Conservation (phyloP, 1,284 basidiomycete species). For the Abortiporus biennis region DNA sequence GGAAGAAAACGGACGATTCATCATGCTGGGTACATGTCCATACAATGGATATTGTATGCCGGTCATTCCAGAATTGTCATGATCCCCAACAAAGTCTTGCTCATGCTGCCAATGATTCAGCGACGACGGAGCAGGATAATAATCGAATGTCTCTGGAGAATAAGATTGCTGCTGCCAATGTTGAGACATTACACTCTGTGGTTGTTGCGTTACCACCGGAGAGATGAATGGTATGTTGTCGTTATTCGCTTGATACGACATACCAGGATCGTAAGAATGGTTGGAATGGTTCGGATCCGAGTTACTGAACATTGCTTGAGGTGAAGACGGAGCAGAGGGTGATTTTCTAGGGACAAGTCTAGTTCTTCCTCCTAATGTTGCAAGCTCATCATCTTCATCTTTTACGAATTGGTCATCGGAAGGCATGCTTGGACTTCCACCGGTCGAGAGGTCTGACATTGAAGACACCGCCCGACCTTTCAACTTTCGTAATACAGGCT, state of each 20-base stretch:
- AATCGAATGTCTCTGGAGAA: slow-evolving; percentile 10
- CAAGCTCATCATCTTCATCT: slow-evolving; percentile 52
- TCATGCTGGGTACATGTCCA: slow-evolving; percentile 7
- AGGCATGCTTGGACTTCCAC: slow-evolving; percentile 10
- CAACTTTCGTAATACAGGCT: slow-evolving; percentile 58
- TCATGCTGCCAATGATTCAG: slow-evolving; percentile 11
- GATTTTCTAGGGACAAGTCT: slow-evolving; percentile 52
- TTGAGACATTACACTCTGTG: slow-evolving; percentile 14
- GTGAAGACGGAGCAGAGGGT: slow-evolving; percentile 40
- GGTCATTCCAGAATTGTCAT: slow-evolving; percentile 6
- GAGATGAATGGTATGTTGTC: slow-evolving; percentile 15
- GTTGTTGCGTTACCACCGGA: slow-evolving; percentile 6
- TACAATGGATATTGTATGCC: slow-evolving; percentile 8
- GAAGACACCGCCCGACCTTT: slow-evolving; percentile 37
- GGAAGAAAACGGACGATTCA: too few relatives aligned
- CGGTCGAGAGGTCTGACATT: slow-evolving; percentile 16
- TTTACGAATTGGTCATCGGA: slow-evolving; percentile 33
- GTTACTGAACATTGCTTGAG: slow-evolving; percentile 17
- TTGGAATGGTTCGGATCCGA: slow-evolving; percentile 2
- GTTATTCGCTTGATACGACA: slow-evolving; percentile 8
- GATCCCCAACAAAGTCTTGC: slow-evolving; percentile 7
- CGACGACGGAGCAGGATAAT: slow-evolving; percentile 3
- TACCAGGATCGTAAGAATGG: slow-evolving; percentile 1
- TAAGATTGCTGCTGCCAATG: slow-evolving; percentile 15
- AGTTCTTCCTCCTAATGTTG: slow-evolving; percentile 54